Conservation (phyloP, 352 stramenopile genomes). For the Phytopythium sindhum region DNA sequence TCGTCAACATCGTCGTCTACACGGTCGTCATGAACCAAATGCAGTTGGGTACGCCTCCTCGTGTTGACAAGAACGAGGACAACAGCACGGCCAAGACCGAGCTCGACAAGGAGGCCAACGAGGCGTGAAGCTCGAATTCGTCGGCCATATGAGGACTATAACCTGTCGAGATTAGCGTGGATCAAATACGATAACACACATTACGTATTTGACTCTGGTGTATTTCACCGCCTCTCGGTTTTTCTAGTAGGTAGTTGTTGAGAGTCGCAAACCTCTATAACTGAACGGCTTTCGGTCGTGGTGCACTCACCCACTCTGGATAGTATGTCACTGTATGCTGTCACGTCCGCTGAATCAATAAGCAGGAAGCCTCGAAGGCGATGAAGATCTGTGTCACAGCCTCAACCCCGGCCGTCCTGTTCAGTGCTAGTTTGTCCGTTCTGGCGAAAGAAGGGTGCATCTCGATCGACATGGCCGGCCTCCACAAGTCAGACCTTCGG, state of each 20-base stretch:
- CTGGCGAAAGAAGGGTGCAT: conserved; percentile 85
- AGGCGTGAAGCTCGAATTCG: no score
- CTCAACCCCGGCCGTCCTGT: conserved; percentile 91
- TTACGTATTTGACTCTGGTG: no score
- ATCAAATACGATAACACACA: no score
- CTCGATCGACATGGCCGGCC: conserved; percentile 90
- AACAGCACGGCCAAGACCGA: conserved; percentile 58
- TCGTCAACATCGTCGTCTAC: conserved; percentile 31
- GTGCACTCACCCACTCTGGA: no score
- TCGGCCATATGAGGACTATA: no score
- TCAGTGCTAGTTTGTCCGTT: conserved; percentile 87
- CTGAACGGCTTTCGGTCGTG: no score
- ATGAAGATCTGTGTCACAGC: conserved; percentile 82
- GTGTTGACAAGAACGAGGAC: background rate
- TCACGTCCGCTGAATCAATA: conserved; percentile 82
- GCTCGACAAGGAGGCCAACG: background rate
- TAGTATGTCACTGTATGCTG: no score
- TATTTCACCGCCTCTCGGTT: no score
- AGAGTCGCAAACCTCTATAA: no score
- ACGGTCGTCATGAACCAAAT: conserved; percentile 31
- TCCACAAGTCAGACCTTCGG: no score
- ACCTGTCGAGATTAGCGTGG: no score
- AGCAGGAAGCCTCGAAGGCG: conserved; percentile 86
- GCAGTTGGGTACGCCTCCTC: conserved; percentile 25
- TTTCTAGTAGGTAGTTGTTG: no score